phyloP scores from a whole-genome alignment of 2,329 filamentous ascomycete genomes.

The Ceratocystis papillata region DNA sequence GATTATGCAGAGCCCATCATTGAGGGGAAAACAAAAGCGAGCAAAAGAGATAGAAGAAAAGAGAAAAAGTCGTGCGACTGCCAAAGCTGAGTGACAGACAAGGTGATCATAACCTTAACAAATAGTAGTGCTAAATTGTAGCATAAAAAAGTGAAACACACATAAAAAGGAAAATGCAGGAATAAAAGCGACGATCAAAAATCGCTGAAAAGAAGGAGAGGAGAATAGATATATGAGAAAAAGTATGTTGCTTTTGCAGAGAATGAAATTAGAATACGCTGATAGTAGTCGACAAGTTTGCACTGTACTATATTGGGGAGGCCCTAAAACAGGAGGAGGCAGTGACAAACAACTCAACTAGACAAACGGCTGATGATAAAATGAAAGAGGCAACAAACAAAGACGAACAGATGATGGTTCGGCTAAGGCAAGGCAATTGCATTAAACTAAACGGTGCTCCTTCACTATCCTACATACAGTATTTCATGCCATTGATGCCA shows the following conservation, averaged over 20 bases:
- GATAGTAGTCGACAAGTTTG: background rate
- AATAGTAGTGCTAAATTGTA: background rate
- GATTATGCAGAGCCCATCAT: background rate
- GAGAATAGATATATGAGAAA: background rate
- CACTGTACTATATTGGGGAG: background rate
- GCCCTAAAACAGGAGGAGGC: background rate
- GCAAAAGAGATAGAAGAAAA: background rate
- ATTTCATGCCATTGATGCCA: too few relatives aligned
- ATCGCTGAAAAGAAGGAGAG: background rate
- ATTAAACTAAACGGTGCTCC: background rate
- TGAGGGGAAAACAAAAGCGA: background rate
- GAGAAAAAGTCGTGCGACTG: background rate
- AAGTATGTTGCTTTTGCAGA: background rate
- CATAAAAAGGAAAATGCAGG: background rate
- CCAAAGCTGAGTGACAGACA: slow-evolving; percentile 2
- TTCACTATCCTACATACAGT: background rate
- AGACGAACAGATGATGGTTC: background rate
- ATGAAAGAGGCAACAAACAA: background rate
- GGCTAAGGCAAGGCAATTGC: background rate
- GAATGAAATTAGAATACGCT: background rate
- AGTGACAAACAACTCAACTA: background rate
- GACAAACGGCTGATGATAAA: background rate
- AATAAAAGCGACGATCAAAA: background rate
- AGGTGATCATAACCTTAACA: background rate
- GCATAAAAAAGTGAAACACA: background rate